Evolutionary conservation across 2,329 filamentous ascomycete species (phyloP), one percentile per base, ranked within the genome.

Genomic region (Penicillium fuscoglaucum): DNA sequence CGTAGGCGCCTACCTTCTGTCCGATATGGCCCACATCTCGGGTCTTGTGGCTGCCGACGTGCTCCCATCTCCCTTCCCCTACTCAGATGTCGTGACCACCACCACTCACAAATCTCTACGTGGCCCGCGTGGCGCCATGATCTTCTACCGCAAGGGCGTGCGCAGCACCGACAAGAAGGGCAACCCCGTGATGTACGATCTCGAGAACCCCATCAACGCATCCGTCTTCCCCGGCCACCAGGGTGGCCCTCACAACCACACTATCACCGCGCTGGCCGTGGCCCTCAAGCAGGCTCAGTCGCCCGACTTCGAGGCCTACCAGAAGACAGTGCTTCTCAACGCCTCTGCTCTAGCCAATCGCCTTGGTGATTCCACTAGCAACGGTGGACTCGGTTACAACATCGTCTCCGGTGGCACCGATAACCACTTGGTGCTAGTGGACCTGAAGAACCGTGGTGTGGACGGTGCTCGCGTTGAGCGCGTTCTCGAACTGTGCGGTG

Each of bases 161-260:
- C 90, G 93, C 72, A 91, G 89, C 72, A 89, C 89, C 55, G 91
- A 98, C 74, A 97, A 97, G 85, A 88, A 90, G 61, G 92, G 92
- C 72, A 93, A 96, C 81, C 86, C 93, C 82, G 89, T 84, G 52
- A 82, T 93, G 70, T 99, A 97, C 77, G 92, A 99, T 72, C 86
- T 99, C 35, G 95, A 99, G 83, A 86, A 88, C 69, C 90, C 92
- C 57, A 99, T 99, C 84, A 99, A 99, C 83, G 93, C 96, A 78
- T 98, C 95, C 58, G 95, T 99, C 76, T 99, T 99, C 87, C 95
- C 95, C 57, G 95, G 95, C 61, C 95, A 99, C 82, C 95, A 99
- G 82, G 95, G 95, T 74, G 95, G 95, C 33, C 95, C 95, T 53
- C 95, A 99, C 85, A 99, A 99, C 84, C 95, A 99, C 86, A 99